phyloP scores from a whole-genome alignment of 2,329 filamentous ascomycete genomes.

The Drechslera avenae region DNA sequence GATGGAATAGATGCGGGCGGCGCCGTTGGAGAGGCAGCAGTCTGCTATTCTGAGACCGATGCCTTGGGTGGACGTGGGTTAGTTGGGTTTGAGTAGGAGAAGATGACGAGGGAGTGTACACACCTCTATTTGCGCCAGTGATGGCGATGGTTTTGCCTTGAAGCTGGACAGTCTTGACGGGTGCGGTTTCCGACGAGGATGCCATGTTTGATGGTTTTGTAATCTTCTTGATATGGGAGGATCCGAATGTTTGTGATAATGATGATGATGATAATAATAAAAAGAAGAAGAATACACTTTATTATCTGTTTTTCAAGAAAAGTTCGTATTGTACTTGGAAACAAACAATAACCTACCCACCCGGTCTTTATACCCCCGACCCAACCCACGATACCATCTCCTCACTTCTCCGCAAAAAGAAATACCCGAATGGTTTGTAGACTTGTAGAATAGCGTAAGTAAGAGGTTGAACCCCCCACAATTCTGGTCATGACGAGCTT shows the following conservation, averaged over 20 bases:
- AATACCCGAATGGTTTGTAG: not conserved
- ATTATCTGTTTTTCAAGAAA: too few species aligned
- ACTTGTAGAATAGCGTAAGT: conserved; percentile 3
- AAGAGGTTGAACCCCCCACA: too few species aligned
- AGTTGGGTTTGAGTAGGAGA: not conserved
- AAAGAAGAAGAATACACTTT: too few species aligned
- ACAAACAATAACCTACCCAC: too few species aligned
- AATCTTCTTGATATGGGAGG: too few species aligned
- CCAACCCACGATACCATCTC: not conserved
- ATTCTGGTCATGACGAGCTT: conserved; percentile 20
- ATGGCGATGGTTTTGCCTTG: conserved; percentile 37
- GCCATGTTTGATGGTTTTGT: conserved; percentile 12
- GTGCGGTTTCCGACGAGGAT: conserved; percentile 19
- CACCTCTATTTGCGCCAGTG: conserved; percentile 39
- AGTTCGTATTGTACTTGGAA: too few species aligned
- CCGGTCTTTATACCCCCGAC: too few species aligned
- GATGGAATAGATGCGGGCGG: conserved; percentile 53
- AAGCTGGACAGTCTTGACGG: conserved; percentile 34
- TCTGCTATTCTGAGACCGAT: conserved; percentile 56
- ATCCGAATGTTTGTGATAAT: too few species aligned
- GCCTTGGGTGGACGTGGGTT: conserved; percentile 22
- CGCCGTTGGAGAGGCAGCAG: conserved; percentile 54
- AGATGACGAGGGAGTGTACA: not conserved
- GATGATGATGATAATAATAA: too few species aligned
- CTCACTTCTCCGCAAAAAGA: too few species aligned